These are phyloP conservation scores for Eragrostis nindensis DNA, from an alignment of 176 grass and related monocot species.

Conservation along the genomic window DNA sequence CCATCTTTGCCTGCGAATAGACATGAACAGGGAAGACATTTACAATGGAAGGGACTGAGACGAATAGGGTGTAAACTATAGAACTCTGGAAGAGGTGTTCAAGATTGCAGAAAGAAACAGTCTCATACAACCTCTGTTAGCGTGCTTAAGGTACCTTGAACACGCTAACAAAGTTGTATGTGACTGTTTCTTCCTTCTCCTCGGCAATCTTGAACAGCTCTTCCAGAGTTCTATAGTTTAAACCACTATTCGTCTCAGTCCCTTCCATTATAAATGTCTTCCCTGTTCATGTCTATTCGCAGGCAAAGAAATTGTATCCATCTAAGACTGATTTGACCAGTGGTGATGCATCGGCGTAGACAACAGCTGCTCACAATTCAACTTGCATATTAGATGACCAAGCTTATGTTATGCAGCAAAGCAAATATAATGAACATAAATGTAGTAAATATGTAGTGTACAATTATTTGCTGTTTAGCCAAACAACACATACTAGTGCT, in stretches of 20 bases:
- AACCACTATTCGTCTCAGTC: conserved; percentile 77
- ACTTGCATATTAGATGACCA: conserved; percentile 40
- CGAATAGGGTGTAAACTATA: conserved; percentile 87
- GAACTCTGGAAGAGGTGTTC: conserved; percentile 89
- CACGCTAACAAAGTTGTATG: conserved; percentile 78
- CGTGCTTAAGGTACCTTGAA: conserved; percentile 92
- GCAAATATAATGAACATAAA: neutral
- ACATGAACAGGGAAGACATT: conserved; percentile 98
- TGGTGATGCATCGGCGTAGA: conserved; percentile 91
- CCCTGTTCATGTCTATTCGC: conserved; percentile 93
- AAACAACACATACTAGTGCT: neutral
- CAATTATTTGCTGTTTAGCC: neutral
- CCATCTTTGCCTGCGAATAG: conserved; percentile 98
- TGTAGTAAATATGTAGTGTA: neutral
- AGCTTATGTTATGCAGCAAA: neutral
- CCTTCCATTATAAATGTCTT: conserved; percentile 99
- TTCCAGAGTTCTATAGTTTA: conserved; percentile 94
- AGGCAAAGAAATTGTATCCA: conserved; percentile 99
- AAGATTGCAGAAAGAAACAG: conserved; percentile 87
- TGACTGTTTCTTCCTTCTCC: conserved; percentile 86
- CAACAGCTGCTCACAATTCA: conserved; percentile 73
- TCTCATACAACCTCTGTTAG: conserved; percentile 87
- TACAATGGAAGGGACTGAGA: conserved; percentile 97
- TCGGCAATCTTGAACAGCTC: conserved; percentile 86
- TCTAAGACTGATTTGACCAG: conserved; percentile 92